Base-by-base conservation (phyloP, 2,329 filamentous ascomycete genomes). In the Talaromyces marneffei region DNA sequence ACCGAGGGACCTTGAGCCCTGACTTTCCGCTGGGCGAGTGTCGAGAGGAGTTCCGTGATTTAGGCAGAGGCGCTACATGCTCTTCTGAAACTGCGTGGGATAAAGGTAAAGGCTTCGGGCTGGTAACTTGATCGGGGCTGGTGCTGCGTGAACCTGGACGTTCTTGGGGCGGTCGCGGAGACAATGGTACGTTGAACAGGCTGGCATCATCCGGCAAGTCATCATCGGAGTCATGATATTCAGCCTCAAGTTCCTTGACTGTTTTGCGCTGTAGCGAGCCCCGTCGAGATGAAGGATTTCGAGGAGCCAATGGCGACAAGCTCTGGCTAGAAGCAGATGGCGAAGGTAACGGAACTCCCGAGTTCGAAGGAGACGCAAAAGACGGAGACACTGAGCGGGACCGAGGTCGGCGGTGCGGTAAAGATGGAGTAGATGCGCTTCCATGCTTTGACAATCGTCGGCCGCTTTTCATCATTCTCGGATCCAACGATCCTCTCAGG, bases 161-260 rank as follows among this genome's bases (percentile, higher is more conserved):
- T 60, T 78, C 77, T 27, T 75, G 71, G 2, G 70, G 67, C 14
- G 77, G 73, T 23, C 77, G 73, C 4, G 79, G 79, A 9, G 79
- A 81, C 16, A 81, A 75, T 0, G 79, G 79, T 18, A 81, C 78
- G 61, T 81, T 81, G 76, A 77, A 81, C 8, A 81, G 66, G 64
- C 78, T 79, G 9, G 78, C 76, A 70, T 81, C 79, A 52, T 81
- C 79, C 4, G 79, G 79, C 35, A 81, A 66, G 23, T 81, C 79
- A 53, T 81, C 79, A 61, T 81, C 79, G 1, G 77, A 80, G 62
- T 81, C 79, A 65, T 81, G 74, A 58, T 79, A 81, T 68, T 81
- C 79, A 18, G 75, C 77, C 65, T 81, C 79, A 25, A 81, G 62
- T 46, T 81, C 79, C 63, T 78, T 76, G n/a, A 78, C 63, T 3